Evolutionary conservation across 257 asterid species (phyloP), one percentile per base, ranked within the genome.

Genomic region (Solanum gandarillasii): DNA sequence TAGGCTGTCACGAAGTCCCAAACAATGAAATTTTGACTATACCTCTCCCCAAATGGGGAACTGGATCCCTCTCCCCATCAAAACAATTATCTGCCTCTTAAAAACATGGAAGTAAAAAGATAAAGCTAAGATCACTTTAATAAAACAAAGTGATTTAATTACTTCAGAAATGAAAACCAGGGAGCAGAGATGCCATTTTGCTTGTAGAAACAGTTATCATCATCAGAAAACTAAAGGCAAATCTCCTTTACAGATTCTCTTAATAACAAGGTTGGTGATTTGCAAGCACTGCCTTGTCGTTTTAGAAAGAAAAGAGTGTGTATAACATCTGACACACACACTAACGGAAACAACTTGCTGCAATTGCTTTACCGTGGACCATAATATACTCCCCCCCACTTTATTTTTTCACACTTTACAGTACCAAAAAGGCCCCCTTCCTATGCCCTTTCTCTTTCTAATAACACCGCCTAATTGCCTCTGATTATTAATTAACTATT

Each of bases 291-390:
- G 75, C 78, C 78, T 78, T 58, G 38, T 29, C 34, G 76, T 38
- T 62, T 65, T n/a, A 62, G 34, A 12, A 12, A 25, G 21, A 27
- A 68, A 29, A 74, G 70, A 48, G 31, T 18, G 23, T 14, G 87
- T 75, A 52, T 88, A 87, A 89, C 90, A 88, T 46, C 85, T 81
- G 87, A 86, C 90, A 88, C 65, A 88, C 89, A 88, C 91, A 81
- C 83, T 52, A 87, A 82, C 78, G 78, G 89, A 85, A 67, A 84
- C 91, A 89, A 86, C 75, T 27, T 87, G 78, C 89, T 87, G 52
- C 85, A 35, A 73, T 81, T 81, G 39, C 70, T 81, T 81, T 86
- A 87, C 39, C 79, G 88, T 90, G 93, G 91, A 89, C 93, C 95
- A 73, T 87, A 46, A 55, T 83, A 52, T 81, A 46, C 58, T 1